Evolutionary conservation across 1,284 basidiomycete species (phyloP).

Genomic region (Trametes polyzona): DNA sequence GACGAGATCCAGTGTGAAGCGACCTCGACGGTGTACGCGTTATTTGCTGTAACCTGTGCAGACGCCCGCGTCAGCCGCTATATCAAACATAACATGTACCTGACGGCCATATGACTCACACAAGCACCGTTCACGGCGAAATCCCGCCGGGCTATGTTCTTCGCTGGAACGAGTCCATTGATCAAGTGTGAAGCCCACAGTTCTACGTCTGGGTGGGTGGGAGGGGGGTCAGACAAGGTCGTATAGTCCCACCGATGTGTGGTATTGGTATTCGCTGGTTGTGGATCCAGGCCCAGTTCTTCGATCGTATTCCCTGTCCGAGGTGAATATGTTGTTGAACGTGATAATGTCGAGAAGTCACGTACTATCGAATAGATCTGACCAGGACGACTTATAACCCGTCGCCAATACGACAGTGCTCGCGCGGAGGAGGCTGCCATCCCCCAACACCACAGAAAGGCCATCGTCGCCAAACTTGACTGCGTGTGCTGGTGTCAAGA

Average conservation of each 20-base stretch:
- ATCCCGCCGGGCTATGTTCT: conserved; percentile 53
- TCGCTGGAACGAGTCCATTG: conserved; percentile 58
- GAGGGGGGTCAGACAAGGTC: conserved; percentile 12
- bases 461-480: conserved; percentile 44
- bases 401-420: conserved; percentile 57
- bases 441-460: conserved; percentile 42
- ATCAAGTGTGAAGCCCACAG: conserved; percentile 47
- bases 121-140: conserved; percentile 66
- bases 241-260: conserved; percentile 40
- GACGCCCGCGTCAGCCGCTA: neutral
- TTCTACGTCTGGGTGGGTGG: conserved; percentile 12
- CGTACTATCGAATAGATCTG: conserved; percentile 49
- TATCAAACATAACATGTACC: neutral
- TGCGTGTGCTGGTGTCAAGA: conserved; percentile 48
- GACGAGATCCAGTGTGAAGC: conserved; percentile 65
- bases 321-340: too few relatives aligned
- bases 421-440: conserved; percentile 44
- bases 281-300: conserved; percentile 45
- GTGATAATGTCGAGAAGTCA: neutral
- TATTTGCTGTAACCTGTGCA: conserved; percentile 49
- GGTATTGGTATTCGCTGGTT: conserved; percentile 25
- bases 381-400: conserved; percentile 60
- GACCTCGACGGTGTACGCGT: conserved; percentile 57
- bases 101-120: conserved; percentile 36
- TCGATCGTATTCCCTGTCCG: conserved; percentile 41